phyloP scores from a whole-genome alignment of 1,284 basidiomycete genomes.

The Boletus hoseneyae region DNA sequence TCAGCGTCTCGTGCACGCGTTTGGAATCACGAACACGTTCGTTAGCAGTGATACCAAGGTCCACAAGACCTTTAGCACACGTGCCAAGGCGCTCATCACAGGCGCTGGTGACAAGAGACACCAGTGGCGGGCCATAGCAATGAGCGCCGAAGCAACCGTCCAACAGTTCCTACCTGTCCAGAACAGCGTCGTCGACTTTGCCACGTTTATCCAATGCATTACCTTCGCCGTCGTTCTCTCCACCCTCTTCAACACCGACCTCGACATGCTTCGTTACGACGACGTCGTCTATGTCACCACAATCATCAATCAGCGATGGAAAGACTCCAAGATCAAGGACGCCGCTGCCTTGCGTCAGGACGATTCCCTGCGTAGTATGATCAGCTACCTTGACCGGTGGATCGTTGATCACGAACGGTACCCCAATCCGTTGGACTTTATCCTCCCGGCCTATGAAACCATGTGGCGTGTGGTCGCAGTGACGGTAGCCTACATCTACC shows the following conservation, averaged over 20 bases:
- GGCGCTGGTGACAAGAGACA: conserved; percentile 2
- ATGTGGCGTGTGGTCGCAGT: conserved; percentile 59
- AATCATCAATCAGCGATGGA: conserved; percentile 46
- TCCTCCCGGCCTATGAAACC: conserved; percentile 59
- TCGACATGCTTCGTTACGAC: conserved; percentile 29
- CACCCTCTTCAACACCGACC: conserved; percentile 38
- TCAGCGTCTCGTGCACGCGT: conserved; percentile 39
- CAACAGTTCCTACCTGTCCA: conserved; percentile 12
- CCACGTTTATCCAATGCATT: conserved; percentile 41
- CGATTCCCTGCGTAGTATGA: conserved; percentile 25
- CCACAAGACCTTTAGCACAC: conserved; percentile 30
- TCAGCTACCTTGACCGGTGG: conserved; percentile 34
- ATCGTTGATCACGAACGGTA: conserved; percentile 34
- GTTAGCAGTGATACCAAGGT: conserved; percentile 34
- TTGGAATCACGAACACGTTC: conserved; percentile 49
- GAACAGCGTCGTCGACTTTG: conserved; percentile 27
- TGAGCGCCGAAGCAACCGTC: conserved; percentile 31
- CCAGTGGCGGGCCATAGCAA: conserved; percentile 18
- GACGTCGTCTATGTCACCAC: conserved; percentile 38
- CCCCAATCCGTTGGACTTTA: conserved; percentile 47
- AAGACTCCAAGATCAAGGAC: conserved; percentile 22
- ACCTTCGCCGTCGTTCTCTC: conserved; percentile 42
- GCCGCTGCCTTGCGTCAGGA: conserved; percentile 11
- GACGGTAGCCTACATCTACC: conserved; percentile 33
- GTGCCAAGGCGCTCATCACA: conserved; percentile 22